Evolutionary conservation across 2,329 filamentous ascomycete species (phyloP).

Genomic region (Dothideomycetidae sp.): DNA sequence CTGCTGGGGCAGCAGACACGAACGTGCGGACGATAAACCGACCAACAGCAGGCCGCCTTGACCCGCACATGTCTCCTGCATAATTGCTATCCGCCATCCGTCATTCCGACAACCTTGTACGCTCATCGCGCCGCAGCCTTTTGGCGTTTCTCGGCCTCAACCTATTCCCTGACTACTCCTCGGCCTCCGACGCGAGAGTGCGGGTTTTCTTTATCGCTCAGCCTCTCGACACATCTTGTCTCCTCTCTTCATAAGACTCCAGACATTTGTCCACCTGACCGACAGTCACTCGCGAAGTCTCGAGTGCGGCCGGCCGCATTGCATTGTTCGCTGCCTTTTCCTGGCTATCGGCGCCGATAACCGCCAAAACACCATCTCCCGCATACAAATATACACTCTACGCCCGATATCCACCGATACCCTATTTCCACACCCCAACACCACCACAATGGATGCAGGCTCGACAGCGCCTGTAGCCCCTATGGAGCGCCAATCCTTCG

Average conservation of each 20-base stretch:
- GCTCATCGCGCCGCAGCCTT: neutral
- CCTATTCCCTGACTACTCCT: neutral
- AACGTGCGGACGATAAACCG: too few species aligned
- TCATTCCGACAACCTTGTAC: too few species aligned
- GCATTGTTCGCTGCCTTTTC: neutral
- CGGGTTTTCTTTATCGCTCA: too few species aligned
- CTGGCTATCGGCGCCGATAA: conserved; percentile 1
- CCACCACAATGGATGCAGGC: conserved; percentile 1
- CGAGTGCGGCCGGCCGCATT: neutral
- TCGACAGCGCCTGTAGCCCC: conserved; percentile 3
- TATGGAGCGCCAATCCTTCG: conserved; percentile 6
- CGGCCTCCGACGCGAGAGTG: neutral
- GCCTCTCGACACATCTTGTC: too few species aligned
- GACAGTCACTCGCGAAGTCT: too few species aligned
- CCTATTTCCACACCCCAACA: neutral
- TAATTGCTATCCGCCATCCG: too few species aligned
- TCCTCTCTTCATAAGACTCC: too few species aligned
- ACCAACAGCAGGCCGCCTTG: too few species aligned
- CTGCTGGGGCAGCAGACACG: too few species aligned
- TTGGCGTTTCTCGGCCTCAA: neutral
- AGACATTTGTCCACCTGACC: too few species aligned
- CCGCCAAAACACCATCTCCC: neutral
- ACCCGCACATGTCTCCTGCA: too few species aligned
- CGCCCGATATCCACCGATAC: neutral
- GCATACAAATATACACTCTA: too few species aligned